Base-by-base conservation (phyloP, 108 stramenopile species). In the Discostella pseudostelligera region DNA sequence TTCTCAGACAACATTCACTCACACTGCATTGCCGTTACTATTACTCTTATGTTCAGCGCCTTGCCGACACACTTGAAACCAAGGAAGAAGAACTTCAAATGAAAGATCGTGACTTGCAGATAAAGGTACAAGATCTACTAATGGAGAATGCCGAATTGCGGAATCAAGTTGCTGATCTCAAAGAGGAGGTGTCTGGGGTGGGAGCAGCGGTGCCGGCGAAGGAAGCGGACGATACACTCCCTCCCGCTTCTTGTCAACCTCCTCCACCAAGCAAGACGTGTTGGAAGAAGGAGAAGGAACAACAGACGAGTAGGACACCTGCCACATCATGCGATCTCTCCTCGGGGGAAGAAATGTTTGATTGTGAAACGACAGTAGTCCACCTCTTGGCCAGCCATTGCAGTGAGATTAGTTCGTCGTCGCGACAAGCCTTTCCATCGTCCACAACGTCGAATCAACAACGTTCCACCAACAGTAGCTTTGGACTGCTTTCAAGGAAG, bases 31-130 rank as follows among this genome's bases (percentile, higher is more conserved):
- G n/a, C n/a, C n/a, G n/a, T n/a, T n/a, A n/a, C n/a, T n/a, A n/a
- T n/a, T n/a, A n/a, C n/a, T n/a, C n/a, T n/a, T n/a, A n/a, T n/a
- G n/a, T n/a, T n/a, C 35, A 43, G 16, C 65, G 65, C 3, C 65
- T 65, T 44, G 54, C 65, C 19, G 10, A 42, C 28, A 65, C 51
- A 22, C 65, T 65, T 11, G 53, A 65, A 43, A 55, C 53, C 7
- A 65, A 55, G 19, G 65, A 65, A 29, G 54, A 26, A 43, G 65
- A 65, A 24, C 4, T 65, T 2, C 53, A 55, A 16, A 37, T 50
- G 16, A 46, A 54, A 6, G 65, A 65, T 12, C 39, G 61, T 8
- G 61, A 62, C 16, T 35, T 62, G 39, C 40, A 65, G 28, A 44
- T 39, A 14, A 45, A 55, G 25, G 29, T 40, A 24, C 53, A 42